Evolutionary conservation across 2,329 filamentous ascomycete species (phyloP), one percentile per base, ranked within the genome.

Genomic region (Colletotrichum sansevieriae): DNA sequence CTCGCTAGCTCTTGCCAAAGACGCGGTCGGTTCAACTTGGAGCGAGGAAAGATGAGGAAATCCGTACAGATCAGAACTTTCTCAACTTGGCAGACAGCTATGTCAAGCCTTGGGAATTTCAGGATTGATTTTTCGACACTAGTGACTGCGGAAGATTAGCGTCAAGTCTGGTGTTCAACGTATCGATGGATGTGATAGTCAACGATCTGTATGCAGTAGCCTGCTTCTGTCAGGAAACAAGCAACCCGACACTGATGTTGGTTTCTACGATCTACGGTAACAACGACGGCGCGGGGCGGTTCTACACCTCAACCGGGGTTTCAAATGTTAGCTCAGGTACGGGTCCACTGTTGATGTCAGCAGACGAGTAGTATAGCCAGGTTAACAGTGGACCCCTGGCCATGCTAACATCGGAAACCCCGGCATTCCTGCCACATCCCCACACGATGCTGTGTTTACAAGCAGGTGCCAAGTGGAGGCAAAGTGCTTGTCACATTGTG

Each of bases 401-500:
- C 18, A 18, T 18, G 18, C 18, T 18, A 18, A 18, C 18, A 18
- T 18, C 18, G 18, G 18, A 18, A 18, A 18, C 18, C 18, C 18
- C 18, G 18, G 18, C 18, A 18, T 18, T 18, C 18, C 18, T 18
- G 18, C 18, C 18, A 18, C 25, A n/a, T 3, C 13, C 46, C 35
- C 46, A 20, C 54, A 43, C 55, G 8, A 43, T 15, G 8, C 37
- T 33, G 15, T 22, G 18, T 11, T 13, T 35, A 9, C 13, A 41
- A 35, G n/a, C 11, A 43, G 29, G 12, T 60, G 55, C 44, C 35
- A 58, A 58, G 61, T 20, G 13, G 52, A 49, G 15, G 13, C 37
- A n/a, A 46, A 37, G 8, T 44, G 44, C 49, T 57, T 62, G 29
- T 67, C 44, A 57, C 47, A 37, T 43, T 43, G 18, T 67, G 64